phyloP scores from a whole-genome alignment of 1,139 yeast species.

The Saccharomyces hybrid region DNA sequence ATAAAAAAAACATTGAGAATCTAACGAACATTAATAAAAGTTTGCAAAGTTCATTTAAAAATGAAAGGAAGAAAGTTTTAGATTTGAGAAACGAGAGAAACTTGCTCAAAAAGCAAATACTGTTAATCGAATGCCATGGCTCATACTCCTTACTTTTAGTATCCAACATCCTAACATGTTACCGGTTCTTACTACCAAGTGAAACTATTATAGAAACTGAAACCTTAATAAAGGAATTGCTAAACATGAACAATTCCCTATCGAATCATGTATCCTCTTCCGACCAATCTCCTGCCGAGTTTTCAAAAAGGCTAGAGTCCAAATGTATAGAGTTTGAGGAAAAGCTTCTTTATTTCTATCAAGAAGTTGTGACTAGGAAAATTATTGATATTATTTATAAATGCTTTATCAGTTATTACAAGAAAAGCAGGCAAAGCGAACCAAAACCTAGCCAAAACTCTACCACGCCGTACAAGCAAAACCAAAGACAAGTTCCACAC shows the following conservation, averaged over 20 bases:
- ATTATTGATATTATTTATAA: constrained; percentile 12
- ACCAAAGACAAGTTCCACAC: not conserved
- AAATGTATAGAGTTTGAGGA: constrained; percentile 11
- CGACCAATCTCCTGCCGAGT: not conserved
- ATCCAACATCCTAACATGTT: not conserved
- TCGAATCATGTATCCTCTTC: constrained; percentile 1
- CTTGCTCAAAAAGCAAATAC: not conserved
- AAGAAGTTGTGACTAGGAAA: constrained; percentile 16
- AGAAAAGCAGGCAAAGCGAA: not conserved
- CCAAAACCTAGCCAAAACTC: not conserved
- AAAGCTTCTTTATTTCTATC: constrained; percentile 15
- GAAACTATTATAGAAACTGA: not conserved
- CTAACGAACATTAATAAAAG: not conserved
- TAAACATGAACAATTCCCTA: not conserved
- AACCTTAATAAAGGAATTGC: not conserved
- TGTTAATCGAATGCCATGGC: not conserved
- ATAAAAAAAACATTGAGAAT: not conserved
- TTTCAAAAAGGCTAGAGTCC: constrained; percentile 3
- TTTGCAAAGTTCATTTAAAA: not conserved
- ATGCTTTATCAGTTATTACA: not conserved
- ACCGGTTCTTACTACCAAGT: not conserved
- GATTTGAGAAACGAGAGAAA: not conserved
- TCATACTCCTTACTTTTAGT: not conserved
- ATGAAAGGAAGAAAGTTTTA: not conserved
- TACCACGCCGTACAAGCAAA: not conserved